Base-by-base conservation (phyloP, 306 rosid genomes). In the Fragaria vesca region DNA sequence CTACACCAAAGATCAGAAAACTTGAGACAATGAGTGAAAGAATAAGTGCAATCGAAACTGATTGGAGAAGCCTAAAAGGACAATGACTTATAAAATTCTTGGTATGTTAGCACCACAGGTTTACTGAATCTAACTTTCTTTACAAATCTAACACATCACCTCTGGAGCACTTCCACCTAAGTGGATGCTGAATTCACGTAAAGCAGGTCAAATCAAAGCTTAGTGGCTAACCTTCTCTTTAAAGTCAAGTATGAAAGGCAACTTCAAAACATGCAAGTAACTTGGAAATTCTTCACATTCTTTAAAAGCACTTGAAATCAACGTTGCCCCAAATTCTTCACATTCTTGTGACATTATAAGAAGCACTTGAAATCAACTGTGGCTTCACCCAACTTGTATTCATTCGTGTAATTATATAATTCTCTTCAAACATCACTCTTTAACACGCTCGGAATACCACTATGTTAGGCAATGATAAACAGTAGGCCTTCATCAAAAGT, bases 221-320 rank as follows among this genome's bases (percentile, higher is more conserved):
- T 81, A 86, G 89, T 75, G 81, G 87, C 93, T 72, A 81, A 81
- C 91, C 93, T 91, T 91, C 81, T 80, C 93, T 84, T 88, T 87
- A 89, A 51, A 89, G 79, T 90, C 97, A 90, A 88, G 94, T 74
- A 89, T 87, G 91, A 90, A 89, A 87, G 83, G 75, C 86, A 87
- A 83, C 91, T 79, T 87, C 89, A 87, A 85, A 85, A 85, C 75
- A 86, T 84, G 87, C 90, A 87, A 87, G 82, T 79, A 91, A 84
- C 99, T 93, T 90, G 90, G 78, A 89, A 90, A 87, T 54, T 89
- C 97, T 92, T 87, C 96, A 82, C 80, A 83, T 77, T 89, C 96
- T 91, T 87, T 83, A 85, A 83, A 81, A 81, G 86, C 86, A 86
- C 90, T 87, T 90, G 91, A 78, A 85, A 77, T 82, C 94, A 90